phyloP scores from a whole-genome alignment of 1,284 basidiomycete genomes.

The Leccinum pseudoinsigne region DNA sequence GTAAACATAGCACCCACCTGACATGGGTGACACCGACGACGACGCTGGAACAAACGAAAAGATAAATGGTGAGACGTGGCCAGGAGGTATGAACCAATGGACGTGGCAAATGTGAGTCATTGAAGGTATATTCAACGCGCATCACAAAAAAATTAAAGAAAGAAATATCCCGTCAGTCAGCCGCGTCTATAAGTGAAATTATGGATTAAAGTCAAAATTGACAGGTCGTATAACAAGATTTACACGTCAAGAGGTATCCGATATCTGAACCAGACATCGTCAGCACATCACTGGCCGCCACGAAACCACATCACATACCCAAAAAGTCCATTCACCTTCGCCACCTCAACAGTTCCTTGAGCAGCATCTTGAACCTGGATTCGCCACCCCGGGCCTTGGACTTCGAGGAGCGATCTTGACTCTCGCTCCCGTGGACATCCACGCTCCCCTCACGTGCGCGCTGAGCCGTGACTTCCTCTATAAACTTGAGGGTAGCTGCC shows the following conservation, averaged over 20 bases:
- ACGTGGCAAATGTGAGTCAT: not conserved
- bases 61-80: not conserved
- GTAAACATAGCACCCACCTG: too few species aligned
- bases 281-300: not conserved
- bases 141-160: not conserved
- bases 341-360: conserved; percentile 25
- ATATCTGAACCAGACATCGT: not conserved
- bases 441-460: conserved; percentile 7
- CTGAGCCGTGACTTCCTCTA: conserved; percentile 12
- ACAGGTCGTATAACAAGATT: not conserved
- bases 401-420: conserved; percentile 1
- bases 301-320: conserved; percentile 4
- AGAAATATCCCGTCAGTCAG: not conserved
- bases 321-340: not conserved
- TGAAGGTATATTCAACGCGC: not conserved
- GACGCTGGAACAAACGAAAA: not conserved
- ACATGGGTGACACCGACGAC: too few species aligned
- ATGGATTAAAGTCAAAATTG: not conserved
- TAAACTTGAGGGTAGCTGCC: conserved; percentile 15
- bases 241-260: not conserved
- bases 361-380: conserved; percentile 18
- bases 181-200: not conserved
- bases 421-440: not conserved
- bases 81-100: not conserved
- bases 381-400: not conserved